phyloP scores from a whole-genome alignment of 2,329 filamentous ascomycete species.

The Dactylellina sp. region DNA sequence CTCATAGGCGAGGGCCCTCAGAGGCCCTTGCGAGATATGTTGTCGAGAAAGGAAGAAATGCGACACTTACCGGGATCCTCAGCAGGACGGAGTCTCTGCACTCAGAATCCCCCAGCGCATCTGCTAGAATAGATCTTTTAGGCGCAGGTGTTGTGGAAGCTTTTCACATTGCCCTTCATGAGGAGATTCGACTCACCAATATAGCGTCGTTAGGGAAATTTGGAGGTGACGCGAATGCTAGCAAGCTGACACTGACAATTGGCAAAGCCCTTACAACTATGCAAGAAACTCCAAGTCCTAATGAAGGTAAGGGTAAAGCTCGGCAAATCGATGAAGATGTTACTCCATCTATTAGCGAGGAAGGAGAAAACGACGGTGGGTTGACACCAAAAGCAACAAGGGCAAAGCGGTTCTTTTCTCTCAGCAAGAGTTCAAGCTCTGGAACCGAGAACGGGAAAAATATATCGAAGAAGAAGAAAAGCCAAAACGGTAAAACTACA shows the following conservation, averaged over 20 bases:
- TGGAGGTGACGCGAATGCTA: conserved; percentile 33
- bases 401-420: conserved; percentile 37
- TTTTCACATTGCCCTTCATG: conserved; percentile 79
- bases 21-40: conserved; percentile 53
- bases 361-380: conserved; percentile 30
- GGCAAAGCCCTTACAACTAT: conserved; percentile 55
- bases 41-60: conserved; percentile 59
- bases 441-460: conserved; percentile 44
- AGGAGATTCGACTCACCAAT: conserved; percentile 66
- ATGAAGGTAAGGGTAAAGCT: conserved; percentile 29
- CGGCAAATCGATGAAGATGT: conserved; percentile 15
- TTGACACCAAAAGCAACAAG: conserved; percentile 42
- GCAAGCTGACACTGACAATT: conserved; percentile 55
- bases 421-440: conserved; percentile 46
- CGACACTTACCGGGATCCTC: conserved; percentile 66
- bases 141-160: conserved; percentile 82
- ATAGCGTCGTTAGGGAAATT: conserved; percentile 33
- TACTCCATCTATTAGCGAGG: conserved; percentile 35
- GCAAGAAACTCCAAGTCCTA: conserved; percentile 52
- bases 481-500: conserved; percentile 9
- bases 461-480: conserved; percentile 13
- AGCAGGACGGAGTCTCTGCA: conserved; percentile 65
- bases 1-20: conserved; percentile 49
- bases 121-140: conserved; percentile 81
- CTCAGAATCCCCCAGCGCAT: conserved; percentile 64